Conservation (phyloP, 2,329 filamentous ascomycete genomes). For the Boeremia lycopersici region DNA sequence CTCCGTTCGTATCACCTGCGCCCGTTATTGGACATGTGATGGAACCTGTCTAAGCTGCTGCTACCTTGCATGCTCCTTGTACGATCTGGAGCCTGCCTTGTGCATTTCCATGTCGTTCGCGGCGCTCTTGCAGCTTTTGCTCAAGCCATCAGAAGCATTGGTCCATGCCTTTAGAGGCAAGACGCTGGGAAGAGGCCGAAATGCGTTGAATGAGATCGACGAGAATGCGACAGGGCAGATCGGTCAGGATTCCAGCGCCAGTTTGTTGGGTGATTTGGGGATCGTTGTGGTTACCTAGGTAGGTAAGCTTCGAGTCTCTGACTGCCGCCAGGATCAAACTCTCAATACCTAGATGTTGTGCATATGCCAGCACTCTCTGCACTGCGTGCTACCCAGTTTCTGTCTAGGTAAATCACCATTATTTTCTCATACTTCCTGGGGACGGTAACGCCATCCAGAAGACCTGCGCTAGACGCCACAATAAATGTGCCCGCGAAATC, state of each 20-base stretch:
- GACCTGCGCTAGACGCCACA: neutral
- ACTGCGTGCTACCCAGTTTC: too few relatives aligned
- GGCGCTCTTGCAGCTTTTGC: conserved; percentile 26
- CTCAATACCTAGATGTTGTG: too few relatives aligned
- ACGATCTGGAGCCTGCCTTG: conserved; percentile 19
- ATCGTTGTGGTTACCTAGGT: conserved; percentile 16
- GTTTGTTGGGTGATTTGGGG: conserved; percentile 23
- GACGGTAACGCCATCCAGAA: neutral
- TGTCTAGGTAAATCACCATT: too few relatives aligned
- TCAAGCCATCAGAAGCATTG: conserved; percentile 34
- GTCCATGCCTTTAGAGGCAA: conserved; percentile 32
- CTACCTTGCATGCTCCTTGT: conserved; percentile 31
- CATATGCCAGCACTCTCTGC: too few relatives aligned
- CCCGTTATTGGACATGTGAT: conserved; percentile 29
- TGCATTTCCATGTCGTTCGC: neutral
- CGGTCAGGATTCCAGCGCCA: conserved; percentile 36
- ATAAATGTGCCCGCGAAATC: neutral
- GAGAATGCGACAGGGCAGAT: conserved; percentile 40
- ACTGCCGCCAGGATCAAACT: too few relatives aligned
- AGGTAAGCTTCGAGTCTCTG: neutral
- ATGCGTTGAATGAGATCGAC: conserved; percentile 37
- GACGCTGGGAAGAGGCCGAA: conserved; percentile 28
- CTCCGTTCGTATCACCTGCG: neutral
- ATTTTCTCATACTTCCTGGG: neutral
- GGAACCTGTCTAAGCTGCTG: conserved; percentile 26